Evolutionary conservation across 2,329 filamentous ascomycete species (phyloP).

Genomic region (Venturia asperata): DNA sequence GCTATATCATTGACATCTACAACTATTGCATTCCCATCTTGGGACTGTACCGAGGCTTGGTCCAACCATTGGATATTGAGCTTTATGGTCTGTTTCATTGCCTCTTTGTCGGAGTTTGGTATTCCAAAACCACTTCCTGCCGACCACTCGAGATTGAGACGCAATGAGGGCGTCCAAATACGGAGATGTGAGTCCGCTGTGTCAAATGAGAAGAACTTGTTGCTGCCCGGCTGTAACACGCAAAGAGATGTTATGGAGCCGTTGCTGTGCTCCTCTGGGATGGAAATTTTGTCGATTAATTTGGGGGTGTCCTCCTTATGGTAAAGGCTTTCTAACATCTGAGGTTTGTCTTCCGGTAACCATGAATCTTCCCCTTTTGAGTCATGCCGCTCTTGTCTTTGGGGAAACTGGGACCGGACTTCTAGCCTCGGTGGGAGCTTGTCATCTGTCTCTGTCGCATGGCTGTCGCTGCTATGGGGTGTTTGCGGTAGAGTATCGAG

Average conservation of each 20-base stretch:
- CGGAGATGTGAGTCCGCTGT: background rate
- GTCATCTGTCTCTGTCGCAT: background rate
- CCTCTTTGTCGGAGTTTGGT: too few relatives aligned
- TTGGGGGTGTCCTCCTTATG: background rate
- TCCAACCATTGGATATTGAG: background rate
- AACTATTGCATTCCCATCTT: background rate
- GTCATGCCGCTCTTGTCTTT: background rate
- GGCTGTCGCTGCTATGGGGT: background rate
- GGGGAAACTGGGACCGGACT: background rate
- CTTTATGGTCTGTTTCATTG: background rate
- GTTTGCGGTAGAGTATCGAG: background rate
- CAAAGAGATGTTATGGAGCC: background rate
- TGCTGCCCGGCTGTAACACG: background rate
- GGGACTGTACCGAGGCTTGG: background rate
- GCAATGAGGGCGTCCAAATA: background rate
- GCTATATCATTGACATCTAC: background rate
- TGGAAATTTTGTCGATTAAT: background rate
- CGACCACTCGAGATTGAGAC: background rate
- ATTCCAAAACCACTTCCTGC: background rate
- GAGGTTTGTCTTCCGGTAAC: background rate
- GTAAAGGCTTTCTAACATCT: background rate
- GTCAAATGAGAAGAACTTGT: background rate
- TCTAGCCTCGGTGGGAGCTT: background rate
- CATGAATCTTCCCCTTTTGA: background rate
- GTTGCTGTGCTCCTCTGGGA: background rate